Evolutionary conservation across 345 rosid species (phyloP), one percentile per base, ranked within the genome.

Genomic region (Streptanthus diversifolius): DNA sequence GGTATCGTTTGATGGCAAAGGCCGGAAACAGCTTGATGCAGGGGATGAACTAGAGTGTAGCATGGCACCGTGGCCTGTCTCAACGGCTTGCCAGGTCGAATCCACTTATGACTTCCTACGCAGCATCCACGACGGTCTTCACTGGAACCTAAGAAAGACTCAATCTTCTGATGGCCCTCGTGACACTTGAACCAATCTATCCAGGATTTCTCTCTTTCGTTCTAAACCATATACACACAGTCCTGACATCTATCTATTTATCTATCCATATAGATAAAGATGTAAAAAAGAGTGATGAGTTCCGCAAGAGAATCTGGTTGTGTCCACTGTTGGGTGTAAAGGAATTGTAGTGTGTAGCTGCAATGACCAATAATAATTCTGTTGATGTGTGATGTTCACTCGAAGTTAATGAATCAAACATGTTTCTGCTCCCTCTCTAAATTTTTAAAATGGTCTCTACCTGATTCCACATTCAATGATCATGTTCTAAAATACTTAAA

Each of bases 31-130:
- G 74, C 71, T 95, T 51, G 85, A 75, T 25, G 85, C 96, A 3
- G 98, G 99, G 32, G 99, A 95, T 73, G 97, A 93, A 1, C 92
- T 95, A 36, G 88, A 92, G 29, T 92, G 97, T 84, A 83, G 99
- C 80, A 90, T 95, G 88, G 99, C 97, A 2, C 92, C 93, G 37
- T 95, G 98, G 91, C 98, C 99, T 2, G 98, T 95, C 47, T 93
- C 98, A 24, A 95, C 98, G 0, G 93, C 99, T 22, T 95, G 99
- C 66, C 87, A 81, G 44, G 84, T 52, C 14, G 98, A 95, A 70
- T 92, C 99, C 1, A 92, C 99, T 6, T 71, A 79, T 1, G 97
- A 95, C 77, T 95, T 95, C 77, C 66, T 95, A 44, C 93, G 76
- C 35, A 95, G 99, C 81, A 92, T 95, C 76, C 97, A 88, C 0